A percentile compares a stretch with the other conserved stretches of the same genome.
phyloP scores from a whole-genome alignment of 441 rosid genomes.

The Capsella rubella region DNA sequence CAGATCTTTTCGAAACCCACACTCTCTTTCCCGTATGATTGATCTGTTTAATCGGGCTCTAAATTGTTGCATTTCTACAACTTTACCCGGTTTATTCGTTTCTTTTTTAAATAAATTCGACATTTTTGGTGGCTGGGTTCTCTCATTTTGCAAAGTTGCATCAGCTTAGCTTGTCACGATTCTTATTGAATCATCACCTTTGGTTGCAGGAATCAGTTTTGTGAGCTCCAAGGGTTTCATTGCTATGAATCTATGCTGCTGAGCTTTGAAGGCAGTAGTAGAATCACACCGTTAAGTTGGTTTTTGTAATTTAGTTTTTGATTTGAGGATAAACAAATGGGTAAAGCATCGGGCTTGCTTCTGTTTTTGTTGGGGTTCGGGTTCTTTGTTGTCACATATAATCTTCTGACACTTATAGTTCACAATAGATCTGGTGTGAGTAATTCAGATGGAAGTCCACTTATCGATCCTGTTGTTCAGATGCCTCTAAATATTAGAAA shows the following conservation, averaged over 20 bases:
- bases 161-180: slow-evolving; percentile 15
- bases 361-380: slow-evolving; percentile 65
- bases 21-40: neutral
- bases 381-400: slow-evolving; percentile 69
- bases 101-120: neutral
- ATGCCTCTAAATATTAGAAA: slow-evolving; percentile 57
- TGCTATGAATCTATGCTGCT: slow-evolving; percentile 15
- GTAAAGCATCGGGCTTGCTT: slow-evolving; percentile 57
- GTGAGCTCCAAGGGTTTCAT: slow-evolving; percentile 1
- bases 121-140: neutral
- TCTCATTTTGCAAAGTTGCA: slow-evolving; percentile 18
- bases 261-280: slow-evolving; percentile 15
- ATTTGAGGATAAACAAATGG: slow-evolving; percentile 49
- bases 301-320: neutral
- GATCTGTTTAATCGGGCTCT: neutral
- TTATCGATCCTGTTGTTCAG: slow-evolving; percentile 68
- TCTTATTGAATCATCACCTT: neutral
- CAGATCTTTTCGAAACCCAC: slow-evolving; percentile 16
- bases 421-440: slow-evolving; percentile 55
- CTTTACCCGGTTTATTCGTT: neutral
- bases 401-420: slow-evolving; percentile 59
- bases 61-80: neutral
- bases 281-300: neutral
- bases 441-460: slow-evolving; percentile 47
- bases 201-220: slow-evolving; percentile 29